These are phyloP conservation scores for Fraxinus sp. DNA, from an alignment of 305 asterid genomes.

Conservation along the genomic window DNA sequence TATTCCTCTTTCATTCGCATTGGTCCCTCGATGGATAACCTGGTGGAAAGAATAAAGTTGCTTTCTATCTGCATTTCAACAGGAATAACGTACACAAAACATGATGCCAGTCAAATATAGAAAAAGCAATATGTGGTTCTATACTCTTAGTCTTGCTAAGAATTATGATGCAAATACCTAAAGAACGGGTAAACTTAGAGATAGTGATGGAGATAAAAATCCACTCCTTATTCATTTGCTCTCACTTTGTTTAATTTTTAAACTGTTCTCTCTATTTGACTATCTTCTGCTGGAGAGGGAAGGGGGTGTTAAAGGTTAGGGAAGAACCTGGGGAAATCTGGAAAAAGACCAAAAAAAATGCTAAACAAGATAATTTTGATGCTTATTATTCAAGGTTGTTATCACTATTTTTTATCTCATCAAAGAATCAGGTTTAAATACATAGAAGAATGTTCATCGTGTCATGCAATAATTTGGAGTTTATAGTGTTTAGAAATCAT, in stretches of 20 bases:
- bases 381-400: not conserved
- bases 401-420: not conserved
- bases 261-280: not conserved
- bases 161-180: not conserved
- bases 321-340: not conserved
- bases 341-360: not conserved
- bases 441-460: not conserved
- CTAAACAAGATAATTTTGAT: not conserved
- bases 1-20: constrained; percentile 93
- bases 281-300: not conserved
- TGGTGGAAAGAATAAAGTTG: constrained; percentile 55
- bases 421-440: not conserved
- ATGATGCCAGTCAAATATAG: not conserved
- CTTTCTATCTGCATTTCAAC: constrained; percentile 74
- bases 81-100: constrained; percentile 13
- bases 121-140: not conserved
- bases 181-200: not conserved
- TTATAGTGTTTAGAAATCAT: not conserved
- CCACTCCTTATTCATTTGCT: not conserved
- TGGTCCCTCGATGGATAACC: constrained; percentile 85
- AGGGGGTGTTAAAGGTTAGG: not conserved
- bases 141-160: not conserved
- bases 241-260: not conserved
- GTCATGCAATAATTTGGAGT: not conserved
- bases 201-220: not conserved